Conservation (phyloP, 768 basidiomycete genomes). For the Steccherinum ochraceum region DNA sequence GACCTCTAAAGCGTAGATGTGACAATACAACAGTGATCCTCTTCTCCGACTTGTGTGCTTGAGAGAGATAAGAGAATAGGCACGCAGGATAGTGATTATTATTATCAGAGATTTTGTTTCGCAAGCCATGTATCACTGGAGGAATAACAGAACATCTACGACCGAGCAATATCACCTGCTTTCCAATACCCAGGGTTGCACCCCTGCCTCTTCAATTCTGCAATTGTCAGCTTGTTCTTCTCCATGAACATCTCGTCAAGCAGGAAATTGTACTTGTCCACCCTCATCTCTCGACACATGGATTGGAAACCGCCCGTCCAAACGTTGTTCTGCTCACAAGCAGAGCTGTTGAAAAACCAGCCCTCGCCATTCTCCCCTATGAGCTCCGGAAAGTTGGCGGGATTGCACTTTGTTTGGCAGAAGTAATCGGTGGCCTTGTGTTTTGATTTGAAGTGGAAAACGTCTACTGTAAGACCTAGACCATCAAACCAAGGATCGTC, state of each 20-base stretch:
- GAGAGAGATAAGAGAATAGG: too few relatives aligned
- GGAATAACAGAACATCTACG: too few relatives aligned
- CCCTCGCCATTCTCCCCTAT: slow-evolving; percentile 9
- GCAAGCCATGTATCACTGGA: too few relatives aligned
- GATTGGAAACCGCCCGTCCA: slow-evolving; percentile 27
- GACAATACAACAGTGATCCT: too few relatives aligned
- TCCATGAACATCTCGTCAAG: slow-evolving; percentile 24
- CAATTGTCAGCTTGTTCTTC: slow-evolving; percentile 8
- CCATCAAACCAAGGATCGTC: slow-evolving; percentile 13
- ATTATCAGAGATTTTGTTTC: too few relatives aligned
- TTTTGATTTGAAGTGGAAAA: slow-evolving; percentile 32
- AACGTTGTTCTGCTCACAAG: slow-evolving; percentile 27
- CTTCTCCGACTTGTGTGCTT: too few relatives aligned
- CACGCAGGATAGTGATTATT: too few relatives aligned
- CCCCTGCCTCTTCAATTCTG: not conserved
- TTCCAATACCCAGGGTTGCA: not conserved
- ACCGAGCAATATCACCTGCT: not conserved
- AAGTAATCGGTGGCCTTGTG: slow-evolving; percentile 22
- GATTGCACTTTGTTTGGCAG: slow-evolving; percentile 25
- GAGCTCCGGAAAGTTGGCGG: slow-evolving; percentile 22
- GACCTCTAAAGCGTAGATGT: too few relatives aligned
- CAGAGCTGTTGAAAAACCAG: slow-evolving; percentile 29
- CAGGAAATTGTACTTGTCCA: slow-evolving; percentile 19
- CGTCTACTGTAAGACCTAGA: slow-evolving; percentile 26
- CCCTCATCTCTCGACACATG: slow-evolving; percentile 23